These are phyloP conservation scores for Penicillium nucicola DNA, from an alignment of 495 filamentous ascomycete species.

Conservation along the genomic window DNA sequence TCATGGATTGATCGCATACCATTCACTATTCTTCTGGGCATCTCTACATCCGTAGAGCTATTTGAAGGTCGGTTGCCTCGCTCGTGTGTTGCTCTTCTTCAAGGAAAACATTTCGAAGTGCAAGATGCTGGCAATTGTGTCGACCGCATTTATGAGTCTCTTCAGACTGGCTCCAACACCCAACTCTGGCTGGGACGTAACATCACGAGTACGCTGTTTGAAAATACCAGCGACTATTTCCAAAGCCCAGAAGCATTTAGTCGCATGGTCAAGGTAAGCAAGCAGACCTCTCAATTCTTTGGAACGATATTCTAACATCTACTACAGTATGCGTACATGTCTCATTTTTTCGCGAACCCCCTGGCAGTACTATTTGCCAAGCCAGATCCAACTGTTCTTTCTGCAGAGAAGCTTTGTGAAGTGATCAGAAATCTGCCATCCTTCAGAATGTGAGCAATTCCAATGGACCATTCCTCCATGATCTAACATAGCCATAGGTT, in stretches of 20 bases:
- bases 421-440: constrained; percentile 76
- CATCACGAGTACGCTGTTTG: constrained; percentile 60
- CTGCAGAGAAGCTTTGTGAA: constrained; percentile 61
- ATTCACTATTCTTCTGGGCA: constrained; percentile 80
- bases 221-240: constrained; percentile 80
- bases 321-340: constrained; percentile 85
- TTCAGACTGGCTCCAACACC: constrained; percentile 53
- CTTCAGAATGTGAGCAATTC: constrained; percentile 57
- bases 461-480: background rate
- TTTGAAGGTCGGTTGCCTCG: constrained; percentile 84
- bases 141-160: constrained; percentile 72
- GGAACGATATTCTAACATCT: constrained; percentile 4
- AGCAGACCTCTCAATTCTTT: constrained; percentile 1
- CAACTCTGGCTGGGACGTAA: constrained; percentile 66
- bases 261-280: constrained; percentile 71
- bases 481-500: constrained; percentile 28
- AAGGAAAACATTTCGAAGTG: constrained; percentile 81
- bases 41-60: constrained; percentile 86
- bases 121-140: constrained; percentile 71
- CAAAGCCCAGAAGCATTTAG: constrained; percentile 81
- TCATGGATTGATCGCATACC: constrained; percentile 89
- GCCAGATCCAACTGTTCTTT: constrained; percentile 23
- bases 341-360: constrained; percentile 89
- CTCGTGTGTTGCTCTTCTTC: constrained; percentile 63
- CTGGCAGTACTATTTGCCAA: constrained; percentile 62